Conservation (phyloP, 306 rosid genomes). For the Dryas octopetala region DNA sequence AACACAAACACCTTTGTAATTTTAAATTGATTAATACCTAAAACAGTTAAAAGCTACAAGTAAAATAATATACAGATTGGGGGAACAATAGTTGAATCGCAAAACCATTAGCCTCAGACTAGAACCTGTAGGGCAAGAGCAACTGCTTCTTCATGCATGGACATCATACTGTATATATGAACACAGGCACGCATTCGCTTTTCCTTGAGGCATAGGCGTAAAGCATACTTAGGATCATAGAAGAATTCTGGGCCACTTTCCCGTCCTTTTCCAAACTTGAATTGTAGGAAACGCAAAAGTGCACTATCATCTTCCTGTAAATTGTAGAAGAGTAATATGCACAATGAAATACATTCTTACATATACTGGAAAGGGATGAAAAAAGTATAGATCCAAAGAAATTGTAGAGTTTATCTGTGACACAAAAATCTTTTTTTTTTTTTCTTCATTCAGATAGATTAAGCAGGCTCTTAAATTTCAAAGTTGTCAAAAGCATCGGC, state of each 20-base stretch:
- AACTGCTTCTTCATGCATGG: slow-evolving; percentile 99
- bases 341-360: background rate
- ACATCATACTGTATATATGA: slow-evolving; percentile 99
- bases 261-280: slow-evolving; percentile 92
- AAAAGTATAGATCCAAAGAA: background rate
- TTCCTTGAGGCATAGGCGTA: slow-evolving; percentile 97
- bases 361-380: background rate
- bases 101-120: slow-evolving; percentile 32
- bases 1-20: no score
- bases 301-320: slow-evolving; percentile 90
- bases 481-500: no score
- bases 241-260: slow-evolving; percentile 91
- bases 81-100: background rate
- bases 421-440: background rate
- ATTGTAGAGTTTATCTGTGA: background rate
- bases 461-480: no score
- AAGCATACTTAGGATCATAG: slow-evolving; percentile 96
- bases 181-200: slow-evolving; percentile 98
- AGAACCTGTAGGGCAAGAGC: slow-evolving; percentile 94
- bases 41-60: background rate
- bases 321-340: slow-evolving; percentile 17
- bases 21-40: no score
- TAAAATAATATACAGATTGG: background rate
- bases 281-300: slow-evolving; percentile 85
- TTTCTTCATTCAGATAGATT: background rate